Base-by-base conservation (phyloP, 1,139 yeast species). In the Diutina mesorugosa region DNA sequence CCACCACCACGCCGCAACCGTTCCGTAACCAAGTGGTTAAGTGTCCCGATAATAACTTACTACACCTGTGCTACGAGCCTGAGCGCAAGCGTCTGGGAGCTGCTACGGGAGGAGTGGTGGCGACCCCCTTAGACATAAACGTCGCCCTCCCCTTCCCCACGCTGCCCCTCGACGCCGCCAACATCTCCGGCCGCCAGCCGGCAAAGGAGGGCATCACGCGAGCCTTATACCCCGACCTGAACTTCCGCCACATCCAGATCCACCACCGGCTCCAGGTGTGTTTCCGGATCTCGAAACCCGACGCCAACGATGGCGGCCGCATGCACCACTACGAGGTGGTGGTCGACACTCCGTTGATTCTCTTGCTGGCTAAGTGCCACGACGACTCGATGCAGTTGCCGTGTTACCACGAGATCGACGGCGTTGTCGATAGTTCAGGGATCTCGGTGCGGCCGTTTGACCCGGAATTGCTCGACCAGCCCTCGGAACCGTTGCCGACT, bases 311-410 rank as follows among this genome's bases (percentile, higher is more conserved):
- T 59, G 69, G 74, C 56, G 74, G 72, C 55, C 83, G 80, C 62
- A 72, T 87, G 72, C 91, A 89, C 64, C 95, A 89, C 67, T 90
- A 85, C 65, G 97, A 90, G 64, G 96, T 90, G 54, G 84, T 90
- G 56, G 87, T 90, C 53, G 97, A 90, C 66, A 87, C 96, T 0
- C 97, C 97, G 0, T 76, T 90, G 56, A 77, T 79, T 38, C 73
- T 90, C 56, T 75, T 89, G 54, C 85, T 95, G 57, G 80, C 89
- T 30, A 79, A 82, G 60, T 90, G 97, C 71, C 78, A 76, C 54
- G 80, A 78, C 14, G 90, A 79, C 3, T 84, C 84, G 52, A 74
- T 84, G 54, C 88, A 85, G 55, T 74, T 90, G 56, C 97, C 97
- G 0, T 78, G 80, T 46, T 89, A 89, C 62, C 76, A 63, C 29